phyloP scores from a whole-genome alignment of 163 green algal species.

The Coccomyxa subellipsoidea region DNA sequence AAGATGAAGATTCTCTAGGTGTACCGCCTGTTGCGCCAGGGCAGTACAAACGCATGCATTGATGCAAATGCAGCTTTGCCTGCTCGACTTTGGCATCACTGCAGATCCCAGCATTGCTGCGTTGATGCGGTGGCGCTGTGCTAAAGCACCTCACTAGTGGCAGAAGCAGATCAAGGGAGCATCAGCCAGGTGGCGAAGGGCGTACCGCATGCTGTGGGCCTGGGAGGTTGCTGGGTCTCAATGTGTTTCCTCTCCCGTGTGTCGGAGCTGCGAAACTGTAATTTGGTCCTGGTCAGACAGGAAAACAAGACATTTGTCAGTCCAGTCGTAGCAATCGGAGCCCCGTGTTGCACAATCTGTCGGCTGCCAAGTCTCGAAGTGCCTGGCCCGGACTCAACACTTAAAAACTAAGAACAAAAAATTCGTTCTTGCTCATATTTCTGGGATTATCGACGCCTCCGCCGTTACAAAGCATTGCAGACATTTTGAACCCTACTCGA shows the following conservation, averaged over 20 bases:
- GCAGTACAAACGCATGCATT: neutral
- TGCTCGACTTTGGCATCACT: neutral
- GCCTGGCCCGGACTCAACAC: neutral
- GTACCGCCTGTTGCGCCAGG: neutral
- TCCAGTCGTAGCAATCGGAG: neutral
- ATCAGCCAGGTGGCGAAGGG: neutral
- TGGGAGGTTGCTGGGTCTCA: too few relatives aligned
- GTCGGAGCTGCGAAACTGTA: neutral
- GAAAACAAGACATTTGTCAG: neutral
- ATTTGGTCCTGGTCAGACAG: neutral
- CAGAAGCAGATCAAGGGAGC: neutral
- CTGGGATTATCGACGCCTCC: neutral
- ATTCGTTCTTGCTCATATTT: neutral
- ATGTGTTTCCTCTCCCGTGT: neutral
- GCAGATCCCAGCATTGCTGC: neutral
- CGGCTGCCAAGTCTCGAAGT: neutral
- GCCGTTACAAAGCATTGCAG: neutral
- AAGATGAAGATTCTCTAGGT: too few relatives aligned
- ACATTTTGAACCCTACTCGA: neutral
- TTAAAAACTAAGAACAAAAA: neutral
- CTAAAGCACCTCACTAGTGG: neutral
- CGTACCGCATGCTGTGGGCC: neutral
- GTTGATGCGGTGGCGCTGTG: neutral
- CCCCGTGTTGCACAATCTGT: neutral
- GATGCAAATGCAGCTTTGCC: neutral